Evolutionary conservation across 352 stramenopile genomes (phyloP), one percentile per base, ranked within the genome.

Genomic region (Aphanomyces stellatus): DNA sequence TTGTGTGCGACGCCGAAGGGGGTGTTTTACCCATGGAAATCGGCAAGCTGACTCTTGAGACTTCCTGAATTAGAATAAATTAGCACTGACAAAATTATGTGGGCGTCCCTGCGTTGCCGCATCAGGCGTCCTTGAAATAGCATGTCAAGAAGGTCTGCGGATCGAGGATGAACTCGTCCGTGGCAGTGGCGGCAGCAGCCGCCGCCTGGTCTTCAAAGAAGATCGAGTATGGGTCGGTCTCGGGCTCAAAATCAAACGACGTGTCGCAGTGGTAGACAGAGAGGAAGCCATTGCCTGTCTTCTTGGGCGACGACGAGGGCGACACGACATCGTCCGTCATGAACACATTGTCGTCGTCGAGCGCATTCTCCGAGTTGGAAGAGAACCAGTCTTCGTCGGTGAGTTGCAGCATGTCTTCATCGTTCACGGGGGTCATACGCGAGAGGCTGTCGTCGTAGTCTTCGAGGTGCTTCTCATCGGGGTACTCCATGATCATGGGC

Each of bases 381-480:
- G 83, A 88, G 69, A 93, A 93, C 85, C 85, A 93, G 61, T 91
- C 85, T 59, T 93, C 83, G 69, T 91, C 82, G 4, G 81, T 90
- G 8, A 91, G 76, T 69, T 90, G 81, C 37, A 93, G 69, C 48
- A 91, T 65, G 41, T 93, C 84, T 51, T 93, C 81, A 64, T 85
- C 87, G 71, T 90, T 81, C 40, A 93, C 88, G n/a, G 77, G 78
- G 13, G 80, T 72, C 15, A 92, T 71, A 2, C 76, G 79, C 56
- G 89, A 82, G 34, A 85, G 72, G 53, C 75, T 74, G 34, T 53
- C 69, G 64, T 85, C 79, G 53, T 87, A 89, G 30, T 90, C 82
- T 2, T 71, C 61, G 19, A 88, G 62, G 4, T 73, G 69, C 69
- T 88, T 89, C 40, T 93, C 82, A 37, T 93, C 85, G 0, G 81